Evolutionary conservation across 192 early-diverging fungal species (phyloP).

Genomic region (Funneliformis mosseae): DNA sequence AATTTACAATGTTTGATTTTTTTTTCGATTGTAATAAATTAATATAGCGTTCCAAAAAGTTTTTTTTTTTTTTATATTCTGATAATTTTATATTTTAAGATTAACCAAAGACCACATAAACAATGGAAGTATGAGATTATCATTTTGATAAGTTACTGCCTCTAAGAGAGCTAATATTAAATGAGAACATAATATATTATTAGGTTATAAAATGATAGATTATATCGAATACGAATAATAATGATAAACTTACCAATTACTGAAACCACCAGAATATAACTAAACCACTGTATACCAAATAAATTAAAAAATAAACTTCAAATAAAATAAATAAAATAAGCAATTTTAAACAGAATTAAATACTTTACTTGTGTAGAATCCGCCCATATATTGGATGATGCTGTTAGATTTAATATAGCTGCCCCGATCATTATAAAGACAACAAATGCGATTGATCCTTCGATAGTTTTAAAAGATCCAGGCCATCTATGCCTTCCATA

Average conservation of each 20-base stretch:
- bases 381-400: not conserved
- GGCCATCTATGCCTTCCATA: conserved; percentile 77
- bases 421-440: conserved; percentile 60
- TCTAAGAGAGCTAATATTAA: conserved; percentile 70
- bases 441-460: conserved; percentile 86
- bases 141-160: conserved; percentile 91
- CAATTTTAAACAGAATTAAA: not conserved
- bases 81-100: conserved; percentile 21
- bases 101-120: conserved; percentile 62
- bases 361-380: conserved; percentile 26
- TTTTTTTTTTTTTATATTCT: no score
- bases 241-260: conserved; percentile 41
- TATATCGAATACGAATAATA: not conserved
- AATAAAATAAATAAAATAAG: not conserved
- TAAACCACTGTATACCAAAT: conserved; percentile 36
- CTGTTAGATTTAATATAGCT: conserved; percentile 7
- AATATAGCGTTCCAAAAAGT: no score
- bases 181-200: conserved; percentile 33
- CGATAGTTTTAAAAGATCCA: conserved; percentile 76
- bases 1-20: no score
- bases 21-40: no score
- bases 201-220: conserved; percentile 3
- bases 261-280: conserved; percentile 35
- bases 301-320: not conserved
- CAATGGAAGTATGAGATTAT: conserved; percentile 90